phyloP scores from a whole-genome alignment of 768 basidiomycete genomes.

The Suillus plorans region DNA sequence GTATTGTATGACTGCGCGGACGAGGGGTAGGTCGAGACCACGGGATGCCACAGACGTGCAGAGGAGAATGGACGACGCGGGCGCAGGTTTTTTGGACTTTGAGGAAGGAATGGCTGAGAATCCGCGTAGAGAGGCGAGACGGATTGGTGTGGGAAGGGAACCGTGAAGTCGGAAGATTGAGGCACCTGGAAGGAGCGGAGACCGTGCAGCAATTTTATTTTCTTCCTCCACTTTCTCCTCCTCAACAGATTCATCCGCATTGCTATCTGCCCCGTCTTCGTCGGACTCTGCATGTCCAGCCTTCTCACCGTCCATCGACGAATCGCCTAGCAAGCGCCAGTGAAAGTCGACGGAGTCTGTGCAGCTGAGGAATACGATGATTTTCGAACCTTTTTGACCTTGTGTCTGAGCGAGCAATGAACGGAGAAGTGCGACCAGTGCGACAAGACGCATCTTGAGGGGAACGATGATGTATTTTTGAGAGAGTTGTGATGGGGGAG shows the following conservation, averaged over 20 bases:
- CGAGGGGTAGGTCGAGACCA: conserved; percentile 93
- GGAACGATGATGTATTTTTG: conserved; percentile 92
- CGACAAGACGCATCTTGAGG: conserved; percentile 90
- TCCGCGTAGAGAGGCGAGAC: conserved; percentile 77
- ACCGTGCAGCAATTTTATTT: conserved; percentile 56
- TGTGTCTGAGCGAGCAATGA: conserved; percentile 67
- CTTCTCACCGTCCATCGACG: conserved; percentile 56
- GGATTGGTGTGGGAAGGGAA: conserved; percentile 78
- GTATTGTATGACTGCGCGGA: conserved; percentile 92
- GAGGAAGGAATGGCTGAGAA: conserved; percentile 56
- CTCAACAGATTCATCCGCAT: conserved; percentile 23
- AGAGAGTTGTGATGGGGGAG: conserved; percentile 88
- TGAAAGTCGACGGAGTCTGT: conserved; percentile 99
- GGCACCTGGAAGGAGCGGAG: conserved; percentile 77
- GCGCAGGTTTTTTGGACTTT: conserved; percentile 29
- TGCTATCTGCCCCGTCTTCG: conserved; percentile 20
- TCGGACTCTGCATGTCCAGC: conserved; percentile 24
- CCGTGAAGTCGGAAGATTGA: conserved; percentile 91
- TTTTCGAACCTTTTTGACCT: conserved; percentile 56
- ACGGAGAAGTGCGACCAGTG: conserved; percentile 83
- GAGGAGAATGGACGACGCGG: conserved; percentile 70
- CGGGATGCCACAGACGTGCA: conserved; percentile 99
- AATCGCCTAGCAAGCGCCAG: conserved; percentile 78
- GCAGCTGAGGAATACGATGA: conserved; percentile 95
- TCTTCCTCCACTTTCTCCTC: conserved; percentile 26